Evolutionary conservation across 2,329 filamentous ascomycete genomes (phyloP), one percentile per base, ranked within the genome.

Genomic region (Aspergillus sp.): DNA sequence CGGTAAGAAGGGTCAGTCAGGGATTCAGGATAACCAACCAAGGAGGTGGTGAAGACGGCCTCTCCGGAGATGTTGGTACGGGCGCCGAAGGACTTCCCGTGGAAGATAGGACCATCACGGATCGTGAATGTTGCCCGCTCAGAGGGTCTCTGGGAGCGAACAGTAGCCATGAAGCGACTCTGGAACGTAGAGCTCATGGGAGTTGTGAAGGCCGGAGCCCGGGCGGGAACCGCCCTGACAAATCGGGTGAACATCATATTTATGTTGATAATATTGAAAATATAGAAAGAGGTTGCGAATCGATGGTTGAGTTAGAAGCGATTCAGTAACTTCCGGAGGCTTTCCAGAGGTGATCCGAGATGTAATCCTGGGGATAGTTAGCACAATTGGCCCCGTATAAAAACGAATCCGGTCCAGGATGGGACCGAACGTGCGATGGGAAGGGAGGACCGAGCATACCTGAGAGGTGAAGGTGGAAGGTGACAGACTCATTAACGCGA

Each of bases 51-150:
- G 83, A 99, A 99, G 75, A 98, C 95, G 45, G 95, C 95, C 81
- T 99, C 95, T 67, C 95, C 95, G 62, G 93, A 96, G 73, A 98
- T 90, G 83, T 97, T 99, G 75, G 89, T 86, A 76, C 96, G 95
- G 72, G 95, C 95, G 69, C 95, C 95, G 69, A 98, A 99, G 58
- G 93, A 96, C 74, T 90, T 96, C 74, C 95, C 95, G 69, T 91
- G 90, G 82, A 96, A 98, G 72, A 98, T 89, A 44, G 95, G 95
- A 61, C 95, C 95, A 80, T 96, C 91, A 79, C 90, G 89, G 76
- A 99, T 96, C 63, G 93, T 98, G 71, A 99, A 90, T 58, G 95
- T 98, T 62, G 95, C 95, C 68, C 90, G 84, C 69, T 92, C 89
- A 69, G 85, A 85, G 45, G 86, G 55, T 22, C 22, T 53, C 84